phyloP scores from a whole-genome alignment of 352 stramenopile genomes.

The Phytophthora lateralis region DNA sequence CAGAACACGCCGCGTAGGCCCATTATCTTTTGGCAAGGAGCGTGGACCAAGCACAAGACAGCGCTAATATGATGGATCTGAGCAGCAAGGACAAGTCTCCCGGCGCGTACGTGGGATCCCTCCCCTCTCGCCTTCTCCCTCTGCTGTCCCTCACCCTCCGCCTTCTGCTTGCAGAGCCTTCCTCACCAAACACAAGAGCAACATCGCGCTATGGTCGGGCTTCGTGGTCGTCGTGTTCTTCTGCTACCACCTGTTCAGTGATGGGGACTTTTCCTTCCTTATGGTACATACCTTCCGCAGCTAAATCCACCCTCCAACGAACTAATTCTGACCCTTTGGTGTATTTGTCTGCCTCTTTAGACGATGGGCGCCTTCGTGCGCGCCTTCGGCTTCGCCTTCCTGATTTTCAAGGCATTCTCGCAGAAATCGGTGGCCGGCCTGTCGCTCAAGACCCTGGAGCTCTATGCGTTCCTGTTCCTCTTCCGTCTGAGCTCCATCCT shows the following conservation, averaged over 20 bases:
- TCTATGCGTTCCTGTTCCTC: slow-evolving; percentile 97
- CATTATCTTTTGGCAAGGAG: slow-evolving; percentile 29
- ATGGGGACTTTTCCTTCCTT: slow-evolving; percentile 99
- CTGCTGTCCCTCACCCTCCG: neutral
- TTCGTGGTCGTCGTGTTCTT: slow-evolving; percentile 96
- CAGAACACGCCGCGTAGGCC: slow-evolving; percentile 26
- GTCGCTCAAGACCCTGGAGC: slow-evolving; percentile 97
- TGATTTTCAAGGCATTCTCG: slow-evolving; percentile 96
- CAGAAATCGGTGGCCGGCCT: slow-evolving; percentile 91
- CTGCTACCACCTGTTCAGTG: slow-evolving; percentile 96
- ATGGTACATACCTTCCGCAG: slow-evolving; percentile 73
- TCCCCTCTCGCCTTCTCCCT: neutral
- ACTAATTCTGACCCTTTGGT: slow-evolving; percentile 9
- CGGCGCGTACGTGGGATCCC: slow-evolving; percentile 44
- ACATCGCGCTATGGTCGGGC: slow-evolving; percentile 96
- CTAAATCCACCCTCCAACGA: neutral
- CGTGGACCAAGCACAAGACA: slow-evolving; percentile 2
- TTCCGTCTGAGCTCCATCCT: slow-evolving; percentile 97
- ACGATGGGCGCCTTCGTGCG: slow-evolving; percentile 91
- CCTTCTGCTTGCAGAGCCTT: slow-evolving; percentile 47
- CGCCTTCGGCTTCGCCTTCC: slow-evolving; percentile 91
- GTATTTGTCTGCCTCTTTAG: slow-evolving; percentile 31
- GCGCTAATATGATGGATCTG: slow-evolving; percentile 48
- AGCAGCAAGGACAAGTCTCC: slow-evolving; percentile 61
- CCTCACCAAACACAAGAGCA: slow-evolving; percentile 92